phyloP scores from a whole-genome alignment of 2,329 filamentous ascomycete genomes.

The Periconia sp. region DNA sequence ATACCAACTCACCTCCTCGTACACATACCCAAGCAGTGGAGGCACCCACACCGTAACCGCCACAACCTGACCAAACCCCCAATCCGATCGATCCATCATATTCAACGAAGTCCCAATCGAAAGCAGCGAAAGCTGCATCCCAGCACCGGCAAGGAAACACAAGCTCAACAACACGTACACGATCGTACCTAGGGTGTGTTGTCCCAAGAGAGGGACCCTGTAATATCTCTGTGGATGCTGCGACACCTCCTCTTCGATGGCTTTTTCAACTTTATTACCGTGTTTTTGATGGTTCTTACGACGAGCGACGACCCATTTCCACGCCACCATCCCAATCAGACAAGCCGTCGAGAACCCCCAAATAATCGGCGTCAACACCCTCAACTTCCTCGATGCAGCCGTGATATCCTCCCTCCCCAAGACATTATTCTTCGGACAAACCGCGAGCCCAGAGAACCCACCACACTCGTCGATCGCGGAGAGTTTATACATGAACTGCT shows the following conservation, averaged over 20 bases:
- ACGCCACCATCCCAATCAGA: neutral
- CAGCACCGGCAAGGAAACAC: constrained; percentile 18
- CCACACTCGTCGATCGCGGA: constrained; percentile 20
- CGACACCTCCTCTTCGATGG: neutral
- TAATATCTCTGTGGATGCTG: neutral
- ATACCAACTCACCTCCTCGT: constrained; percentile 2
- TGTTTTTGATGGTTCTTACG: neutral
- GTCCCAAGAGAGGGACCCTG: neutral
- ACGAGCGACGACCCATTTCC: neutral
- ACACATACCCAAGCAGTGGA: constrained; percentile 17
- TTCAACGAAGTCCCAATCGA: constrained; percentile 18
- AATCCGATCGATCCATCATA: constrained; percentile 21
- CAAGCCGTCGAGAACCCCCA: constrained; percentile 20
- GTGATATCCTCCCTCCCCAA: constrained; percentile 3
- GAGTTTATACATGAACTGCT: constrained; percentile 24
- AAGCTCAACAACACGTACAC: neutral
- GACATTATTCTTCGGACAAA: constrained; percentile 16
- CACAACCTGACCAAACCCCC: constrained; percentile 26
- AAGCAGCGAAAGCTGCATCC: constrained; percentile 22
- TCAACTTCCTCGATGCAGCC: constrained; percentile 9
- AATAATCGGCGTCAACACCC: constrained; percentile 19
- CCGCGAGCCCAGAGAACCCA: constrained; percentile 21
- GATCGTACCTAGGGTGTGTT: neutral
- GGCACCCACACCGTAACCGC: constrained; percentile 24
- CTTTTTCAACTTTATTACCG: neutral